phyloP scores from a whole-genome alignment of 2,329 filamentous ascomycete genomes.

The Nectriaceae sp. region DNA sequence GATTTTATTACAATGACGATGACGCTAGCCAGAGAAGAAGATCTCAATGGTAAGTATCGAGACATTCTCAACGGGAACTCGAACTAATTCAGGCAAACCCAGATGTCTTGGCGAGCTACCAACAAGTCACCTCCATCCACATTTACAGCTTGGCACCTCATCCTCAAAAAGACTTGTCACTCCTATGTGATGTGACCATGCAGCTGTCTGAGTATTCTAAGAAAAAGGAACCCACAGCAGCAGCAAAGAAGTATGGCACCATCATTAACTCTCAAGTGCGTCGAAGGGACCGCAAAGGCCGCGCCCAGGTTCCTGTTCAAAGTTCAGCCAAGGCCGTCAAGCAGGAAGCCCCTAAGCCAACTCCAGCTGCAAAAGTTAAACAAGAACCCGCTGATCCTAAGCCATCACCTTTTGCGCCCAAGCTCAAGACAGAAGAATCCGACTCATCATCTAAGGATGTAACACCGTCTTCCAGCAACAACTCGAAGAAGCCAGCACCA shows the following conservation, averaged over 20 bases:
- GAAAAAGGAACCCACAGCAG: constrained; percentile 60
- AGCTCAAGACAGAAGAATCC: constrained; percentile 34
- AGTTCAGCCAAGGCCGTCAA: constrained; percentile 26
- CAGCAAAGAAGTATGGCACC: constrained; percentile 66
- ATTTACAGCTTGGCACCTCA: constrained; percentile 82
- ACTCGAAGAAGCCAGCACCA: constrained; percentile 36
- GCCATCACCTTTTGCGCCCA: constrained; percentile 11
- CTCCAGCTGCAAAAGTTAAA: constrained; percentile 26
- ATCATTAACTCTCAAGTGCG: constrained; percentile 73
- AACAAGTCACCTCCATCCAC: constrained; percentile 76
- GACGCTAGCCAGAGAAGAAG: constrained; percentile 70
- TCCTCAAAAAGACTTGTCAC: constrained; percentile 67
- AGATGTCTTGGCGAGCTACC: constrained; percentile 70
- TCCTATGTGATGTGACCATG: constrained; percentile 69
- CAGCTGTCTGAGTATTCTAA: constrained; percentile 59
- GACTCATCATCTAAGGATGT: constrained; percentile 24
- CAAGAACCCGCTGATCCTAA: constrained; percentile 15
- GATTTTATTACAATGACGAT: constrained; percentile 59
- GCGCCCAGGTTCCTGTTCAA: constrained; percentile 25
- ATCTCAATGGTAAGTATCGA: constrained; percentile 67
- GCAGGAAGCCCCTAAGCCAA: constrained; percentile 17
- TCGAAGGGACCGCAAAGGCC: constrained; percentile 46
- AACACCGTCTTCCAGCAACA: constrained; percentile 26
- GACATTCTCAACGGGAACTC: too few species aligned
- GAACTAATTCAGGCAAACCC: constrained; percentile 17